A percentile compares a stretch with the other conserved stretches of the same genome.
These are phyloP conservation scores for Paraphoma chrysanthemicola DNA, from an alignment of 2,329 filamentous ascomycete genomes.

Conservation along the genomic window DNA sequence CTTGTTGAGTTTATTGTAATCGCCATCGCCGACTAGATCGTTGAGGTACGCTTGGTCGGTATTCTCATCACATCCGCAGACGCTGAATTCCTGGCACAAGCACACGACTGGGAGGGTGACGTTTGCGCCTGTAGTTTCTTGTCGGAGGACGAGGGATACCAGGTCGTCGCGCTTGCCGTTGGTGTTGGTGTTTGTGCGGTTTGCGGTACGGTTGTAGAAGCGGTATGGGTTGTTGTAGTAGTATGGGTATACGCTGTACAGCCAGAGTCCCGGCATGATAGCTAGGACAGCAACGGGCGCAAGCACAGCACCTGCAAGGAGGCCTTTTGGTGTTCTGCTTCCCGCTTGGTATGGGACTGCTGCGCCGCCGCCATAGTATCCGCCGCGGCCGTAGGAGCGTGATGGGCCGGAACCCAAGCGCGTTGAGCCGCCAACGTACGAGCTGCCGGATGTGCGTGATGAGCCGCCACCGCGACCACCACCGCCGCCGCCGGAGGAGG, in stretches of 20 bases:
- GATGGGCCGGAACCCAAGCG: slow-evolving; percentile 64
- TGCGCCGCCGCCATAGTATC: slow-evolving; percentile 70
- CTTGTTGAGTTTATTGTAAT: slow-evolving; percentile 65
- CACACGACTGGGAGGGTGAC: slow-evolving; percentile 68
- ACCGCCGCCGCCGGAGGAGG: slow-evolving; percentile 6
- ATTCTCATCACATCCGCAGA: slow-evolving; percentile 75
- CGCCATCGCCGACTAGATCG: slow-evolving; percentile 64
- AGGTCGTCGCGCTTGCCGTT: slow-evolving; percentile 9
- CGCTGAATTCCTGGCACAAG: slow-evolving; percentile 62
- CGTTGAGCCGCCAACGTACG: slow-evolving; percentile 53
- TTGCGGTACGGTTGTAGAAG: slow-evolving; percentile 54
- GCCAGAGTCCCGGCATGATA: slow-evolving; percentile 71
- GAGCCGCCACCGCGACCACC: slow-evolving; percentile 8
- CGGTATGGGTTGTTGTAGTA: slow-evolving; percentile 65
- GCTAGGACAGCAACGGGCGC: slow-evolving; percentile 55
- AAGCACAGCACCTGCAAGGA: slow-evolving; percentile 59
- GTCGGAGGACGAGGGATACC: background rate
- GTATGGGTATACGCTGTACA: slow-evolving; percentile 69
- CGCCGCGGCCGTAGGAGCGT: slow-evolving; percentile 67
- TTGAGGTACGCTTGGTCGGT: slow-evolving; percentile 65
- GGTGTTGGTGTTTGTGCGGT: slow-evolving; percentile 51
- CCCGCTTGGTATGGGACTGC: slow-evolving; percentile 67
- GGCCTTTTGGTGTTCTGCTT: slow-evolving; percentile 54
- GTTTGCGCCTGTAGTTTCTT: slow-evolving; percentile 50
- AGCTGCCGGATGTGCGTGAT: slow-evolving; percentile 29